Base-by-base conservation (phyloP, 148 eudicot species). In the Bassia scoparia region DNA sequence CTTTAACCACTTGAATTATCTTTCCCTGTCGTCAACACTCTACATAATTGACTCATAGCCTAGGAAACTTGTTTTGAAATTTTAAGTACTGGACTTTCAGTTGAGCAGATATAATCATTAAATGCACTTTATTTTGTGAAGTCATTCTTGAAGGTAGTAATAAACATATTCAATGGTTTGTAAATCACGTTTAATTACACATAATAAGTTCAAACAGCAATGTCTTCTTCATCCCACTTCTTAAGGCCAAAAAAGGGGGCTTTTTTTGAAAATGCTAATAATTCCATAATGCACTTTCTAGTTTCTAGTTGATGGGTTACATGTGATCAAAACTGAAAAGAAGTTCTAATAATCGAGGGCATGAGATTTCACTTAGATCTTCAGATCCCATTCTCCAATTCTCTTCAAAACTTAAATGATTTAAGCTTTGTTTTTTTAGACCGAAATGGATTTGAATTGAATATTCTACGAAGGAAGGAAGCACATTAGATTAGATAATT, bases 271-370 rank as follows among this genome's bases (percentile, higher is more conserved):
- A 24, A 27, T 56, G 65, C 49, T 23, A 33, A 23, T 70, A 10
- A 11, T 56, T 26, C 35, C 8, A 8, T 41, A 41, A 9, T 30
- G 52, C 44, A 55, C 63, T 55, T 54, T 5, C 52, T 37, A 3
- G 41, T 3, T 37, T 3, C 3, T 55, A 44, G 43, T 60, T 60
- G 67, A 72, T 44, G 56, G 56, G 24, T 43, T 29, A 29, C 55
- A 43, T 72, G 75, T 72, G 67, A 56, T 5, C 9, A 37, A 10
- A 6, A 37, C 5, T 55, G 38, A 52, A 61, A 48, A 60, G 58
- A 60, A 72, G 49, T 44, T n/a, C 67, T 27, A 41, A 41, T 63
- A 72, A 66, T 72, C 34, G 14, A 72, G 55, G 30, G 43, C 24
- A 43, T n/a, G n/a, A n/a, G n/a, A n/a, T 61, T 60, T 43, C 34